Evolutionary conservation across 768 basidiomycete species (phyloP).

Genomic region (Tephrocybe sp.): DNA sequence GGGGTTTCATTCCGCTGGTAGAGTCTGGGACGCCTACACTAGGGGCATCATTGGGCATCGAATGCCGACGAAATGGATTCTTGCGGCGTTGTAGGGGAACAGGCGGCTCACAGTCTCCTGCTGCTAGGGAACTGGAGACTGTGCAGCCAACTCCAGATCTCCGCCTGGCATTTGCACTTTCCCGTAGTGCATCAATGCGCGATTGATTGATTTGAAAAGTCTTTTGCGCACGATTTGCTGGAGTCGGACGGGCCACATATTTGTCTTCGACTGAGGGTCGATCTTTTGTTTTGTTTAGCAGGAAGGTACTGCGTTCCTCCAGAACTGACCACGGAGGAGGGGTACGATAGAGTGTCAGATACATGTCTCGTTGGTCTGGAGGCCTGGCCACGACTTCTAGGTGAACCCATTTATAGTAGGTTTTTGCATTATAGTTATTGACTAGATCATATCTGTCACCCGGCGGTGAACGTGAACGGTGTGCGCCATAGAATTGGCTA

Average conservation of each 20-base stretch:
- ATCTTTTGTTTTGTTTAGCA: background rate
- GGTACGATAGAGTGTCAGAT: conserved; percentile 33
- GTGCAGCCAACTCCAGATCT: background rate
- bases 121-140: background rate
- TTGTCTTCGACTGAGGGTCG: background rate
- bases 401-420: conserved; percentile 15
- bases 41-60: background rate
- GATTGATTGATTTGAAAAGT: conserved; percentile 12
- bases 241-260: background rate
- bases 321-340: conserved; percentile 36
- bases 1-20: conserved; percentile 10
- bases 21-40: background rate
- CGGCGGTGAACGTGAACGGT: background rate
- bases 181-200: conserved; percentile 12
- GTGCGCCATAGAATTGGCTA: conserved; percentile 16
- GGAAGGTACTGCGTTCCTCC: conserved; percentile 10
- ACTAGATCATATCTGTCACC: conserved; percentile 10
- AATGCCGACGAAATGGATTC: conserved; percentile 19
- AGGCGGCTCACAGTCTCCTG: background rate
- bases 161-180: conserved; percentile 10
- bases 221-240: conserved; percentile 12
- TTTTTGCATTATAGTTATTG: conserved; percentile 12
- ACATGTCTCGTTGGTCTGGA: conserved; percentile 15
- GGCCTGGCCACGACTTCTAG: background rate
- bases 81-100: conserved; percentile 10